Conservation (phyloP, 805 yeast genomes). For the Metschnikowia corniflorae region DNA sequence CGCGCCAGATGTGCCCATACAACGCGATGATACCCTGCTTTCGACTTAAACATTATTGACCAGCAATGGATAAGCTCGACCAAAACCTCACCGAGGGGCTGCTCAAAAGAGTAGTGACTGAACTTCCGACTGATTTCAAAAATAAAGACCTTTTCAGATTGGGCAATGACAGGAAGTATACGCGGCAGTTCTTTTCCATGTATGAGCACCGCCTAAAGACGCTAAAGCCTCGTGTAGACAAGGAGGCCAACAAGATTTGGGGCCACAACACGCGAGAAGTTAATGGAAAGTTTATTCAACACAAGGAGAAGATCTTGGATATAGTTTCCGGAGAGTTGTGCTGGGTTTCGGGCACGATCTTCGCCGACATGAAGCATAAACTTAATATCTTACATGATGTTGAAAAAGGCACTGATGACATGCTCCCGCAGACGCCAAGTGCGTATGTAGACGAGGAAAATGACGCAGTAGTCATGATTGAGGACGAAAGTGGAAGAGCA, state of each 20-base stretch:
- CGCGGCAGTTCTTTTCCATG: slow-evolving; percentile 41
- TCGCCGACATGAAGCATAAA: slow-evolving; percentile 78
- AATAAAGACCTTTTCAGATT: slow-evolving; percentile 21
- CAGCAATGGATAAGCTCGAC: slow-evolving; percentile 10
- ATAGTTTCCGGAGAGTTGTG: slow-evolving; percentile 57
- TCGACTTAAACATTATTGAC: neutral
- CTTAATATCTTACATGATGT: slow-evolving; percentile 85
- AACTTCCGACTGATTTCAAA: slow-evolving; percentile 7
- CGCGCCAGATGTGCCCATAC: no score
- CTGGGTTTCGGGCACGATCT: slow-evolving; percentile 86
- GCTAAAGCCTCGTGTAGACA: slow-evolving; percentile 32
- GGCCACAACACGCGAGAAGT: slow-evolving; percentile 38
- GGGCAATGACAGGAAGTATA: slow-evolving; percentile 28
- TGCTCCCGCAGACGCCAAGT: slow-evolving; percentile 40
- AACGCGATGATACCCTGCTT: no score
- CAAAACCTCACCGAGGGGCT: slow-evolving; percentile 1
- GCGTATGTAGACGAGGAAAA: slow-evolving; percentile 40
- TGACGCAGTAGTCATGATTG: slow-evolving; percentile 61
- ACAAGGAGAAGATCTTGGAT: slow-evolving; percentile 51
- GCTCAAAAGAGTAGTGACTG: neutral
- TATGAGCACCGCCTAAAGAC: slow-evolving; percentile 37
- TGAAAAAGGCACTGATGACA: slow-evolving; percentile 52
- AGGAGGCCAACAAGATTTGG: slow-evolving; percentile 48
- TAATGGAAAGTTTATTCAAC: slow-evolving; percentile 31
- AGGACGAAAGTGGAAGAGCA: slow-evolving; percentile 91